phyloP scores from a whole-genome alignment of 805 yeast genomes.

The Metschnikowia lachancei region DNA sequence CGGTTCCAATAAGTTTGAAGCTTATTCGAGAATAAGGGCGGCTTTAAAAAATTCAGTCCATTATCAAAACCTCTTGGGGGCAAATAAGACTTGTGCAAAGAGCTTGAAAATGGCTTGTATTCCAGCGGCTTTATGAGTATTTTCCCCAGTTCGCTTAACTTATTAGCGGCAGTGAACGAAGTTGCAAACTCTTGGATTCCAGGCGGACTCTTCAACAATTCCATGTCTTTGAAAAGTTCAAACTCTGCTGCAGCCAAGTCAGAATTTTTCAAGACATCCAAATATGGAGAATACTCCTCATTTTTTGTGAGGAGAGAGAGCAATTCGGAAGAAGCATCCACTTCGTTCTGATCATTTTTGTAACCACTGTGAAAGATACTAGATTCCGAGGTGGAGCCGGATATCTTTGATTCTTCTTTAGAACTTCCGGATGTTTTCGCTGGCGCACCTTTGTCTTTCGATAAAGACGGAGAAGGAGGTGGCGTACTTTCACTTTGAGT shows the following conservation, averaged over 20 bases:
- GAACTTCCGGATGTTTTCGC: not conserved
- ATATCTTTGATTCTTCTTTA: not conserved
- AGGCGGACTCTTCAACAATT: slow-evolving; percentile 37
- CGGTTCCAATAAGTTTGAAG: slow-evolving; percentile 43
- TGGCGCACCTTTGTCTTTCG: slow-evolving; percentile 1
- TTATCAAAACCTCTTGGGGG: slow-evolving; percentile 20
- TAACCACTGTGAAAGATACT: not conserved
- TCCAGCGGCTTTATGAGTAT: slow-evolving; percentile 22
- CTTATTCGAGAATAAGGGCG: slow-evolving; percentile 36
- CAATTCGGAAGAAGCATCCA: slow-evolving; percentile 19
- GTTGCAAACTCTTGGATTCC: slow-evolving; percentile 43
- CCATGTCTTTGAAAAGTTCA: slow-evolving; percentile 34
- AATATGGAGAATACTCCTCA: slow-evolving; percentile 19
- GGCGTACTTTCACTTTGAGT: slow-evolving; percentile 11
- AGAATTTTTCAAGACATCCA: slow-evolving; percentile 33
- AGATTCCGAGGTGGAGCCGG: slow-evolving; percentile 1
- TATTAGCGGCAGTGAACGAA: slow-evolving; percentile 37
- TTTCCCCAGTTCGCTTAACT: slow-evolving; percentile 22
- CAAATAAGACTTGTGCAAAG: slow-evolving; percentile 35
- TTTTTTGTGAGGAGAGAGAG: slow-evolving; percentile 22
- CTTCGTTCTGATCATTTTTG: slow-evolving; percentile 11
- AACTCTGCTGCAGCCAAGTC: slow-evolving; percentile 30
- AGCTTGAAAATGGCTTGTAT: slow-evolving; percentile 27
- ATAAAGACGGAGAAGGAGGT: slow-evolving; percentile 4
- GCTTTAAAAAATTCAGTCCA: slow-evolving; percentile 21